Conservation (phyloP, 495 filamentous ascomycete genomes). For the Hypomontagnella submonticulosa region DNA sequence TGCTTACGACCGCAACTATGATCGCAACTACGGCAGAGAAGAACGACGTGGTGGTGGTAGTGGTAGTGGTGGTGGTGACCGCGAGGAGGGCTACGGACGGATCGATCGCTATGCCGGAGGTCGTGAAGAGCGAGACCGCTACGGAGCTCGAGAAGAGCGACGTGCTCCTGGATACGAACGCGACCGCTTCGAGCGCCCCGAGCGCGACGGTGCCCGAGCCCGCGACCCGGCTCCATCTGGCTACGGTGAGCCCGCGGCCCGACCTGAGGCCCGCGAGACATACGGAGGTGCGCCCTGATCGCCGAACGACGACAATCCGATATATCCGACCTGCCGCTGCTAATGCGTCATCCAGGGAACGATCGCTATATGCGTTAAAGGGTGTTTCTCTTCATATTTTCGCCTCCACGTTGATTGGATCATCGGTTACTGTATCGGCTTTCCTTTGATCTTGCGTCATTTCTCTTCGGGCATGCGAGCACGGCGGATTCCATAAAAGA, state of each 20-base stretch:
- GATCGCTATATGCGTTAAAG: slow-evolving; percentile 34
- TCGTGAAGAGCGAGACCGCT: slow-evolving; percentile 58
- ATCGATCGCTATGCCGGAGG: slow-evolving; percentile 54
- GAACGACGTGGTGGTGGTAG: slow-evolving; percentile 67
- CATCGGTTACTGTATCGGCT: slow-evolving; percentile 27
- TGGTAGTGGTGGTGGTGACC: slow-evolving; percentile 52
- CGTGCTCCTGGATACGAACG: slow-evolving; percentile 65
- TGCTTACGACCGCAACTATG: slow-evolving; percentile 62
- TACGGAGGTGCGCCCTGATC: slow-evolving; percentile 60
- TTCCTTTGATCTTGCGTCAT: slow-evolving; percentile 38
- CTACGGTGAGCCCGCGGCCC: slow-evolving; percentile 69
- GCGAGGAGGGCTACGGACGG: slow-evolving; percentile 52
- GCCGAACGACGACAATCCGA: slow-evolving; percentile 16
- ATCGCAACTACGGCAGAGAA: slow-evolving; percentile 70
- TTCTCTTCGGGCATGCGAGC: slow-evolving; percentile 45
- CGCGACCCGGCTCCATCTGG: slow-evolving; percentile 62
- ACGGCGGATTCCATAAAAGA: slow-evolving; percentile 46
- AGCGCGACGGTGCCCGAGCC: slow-evolving; percentile 57
- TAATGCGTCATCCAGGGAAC: slow-evolving; percentile 42
- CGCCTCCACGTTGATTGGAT: slow-evolving; percentile 22
- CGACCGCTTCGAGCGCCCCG: slow-evolving; percentile 65
- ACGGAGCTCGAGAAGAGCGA: slow-evolving; percentile 58
- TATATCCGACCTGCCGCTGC: slow-evolving; percentile 29
- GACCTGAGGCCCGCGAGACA: slow-evolving; percentile 69
- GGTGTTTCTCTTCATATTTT: slow-evolving; percentile 14